phyloP scores from a whole-genome alignment of 345 rosid genomes.

The Ceriops zippeliana region DNA sequence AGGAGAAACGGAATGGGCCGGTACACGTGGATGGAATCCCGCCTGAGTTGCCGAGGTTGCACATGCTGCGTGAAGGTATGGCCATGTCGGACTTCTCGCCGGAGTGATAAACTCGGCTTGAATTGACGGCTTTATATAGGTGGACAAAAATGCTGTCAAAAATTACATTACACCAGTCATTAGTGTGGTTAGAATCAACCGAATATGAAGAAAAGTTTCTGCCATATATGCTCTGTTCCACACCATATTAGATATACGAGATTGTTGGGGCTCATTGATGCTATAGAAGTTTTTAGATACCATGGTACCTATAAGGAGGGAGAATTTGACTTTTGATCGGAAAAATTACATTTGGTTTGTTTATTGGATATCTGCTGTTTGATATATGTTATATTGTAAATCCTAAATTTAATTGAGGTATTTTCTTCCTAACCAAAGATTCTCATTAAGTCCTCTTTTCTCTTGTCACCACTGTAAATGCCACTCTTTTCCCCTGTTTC shows the following conservation, averaged over 20 bases:
- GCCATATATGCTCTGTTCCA: too few species aligned
- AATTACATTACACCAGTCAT: not conserved
- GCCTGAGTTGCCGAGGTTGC: constrained; percentile 75
- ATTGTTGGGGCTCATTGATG: too few species aligned
- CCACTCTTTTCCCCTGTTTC: too few species aligned
- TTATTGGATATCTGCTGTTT: not conserved
- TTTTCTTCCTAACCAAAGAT: too few species aligned
- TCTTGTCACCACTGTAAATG: too few species aligned
- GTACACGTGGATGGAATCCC: constrained; percentile 69
- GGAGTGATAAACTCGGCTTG: constrained; percentile 24
- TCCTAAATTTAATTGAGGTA: too few species aligned
- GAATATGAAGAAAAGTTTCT: too few species aligned
- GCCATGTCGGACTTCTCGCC: constrained; percentile 15
- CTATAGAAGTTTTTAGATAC: too few species aligned
- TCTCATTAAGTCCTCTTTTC: too few species aligned
- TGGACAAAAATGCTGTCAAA: not conserved
- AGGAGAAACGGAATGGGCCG: constrained; percentile 65
- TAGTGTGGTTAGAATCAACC: too few species aligned
- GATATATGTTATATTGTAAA: too few species aligned
- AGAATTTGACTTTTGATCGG: not conserved
- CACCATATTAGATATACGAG: too few species aligned
- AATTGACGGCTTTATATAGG: constrained; percentile 4
- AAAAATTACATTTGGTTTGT: not conserved
- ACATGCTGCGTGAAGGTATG: constrained; percentile 79
- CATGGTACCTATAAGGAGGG: not conserved